phyloP scores from a whole-genome alignment of 495 filamentous ascomycete genomes.

The Penicillium argentinense region DNA sequence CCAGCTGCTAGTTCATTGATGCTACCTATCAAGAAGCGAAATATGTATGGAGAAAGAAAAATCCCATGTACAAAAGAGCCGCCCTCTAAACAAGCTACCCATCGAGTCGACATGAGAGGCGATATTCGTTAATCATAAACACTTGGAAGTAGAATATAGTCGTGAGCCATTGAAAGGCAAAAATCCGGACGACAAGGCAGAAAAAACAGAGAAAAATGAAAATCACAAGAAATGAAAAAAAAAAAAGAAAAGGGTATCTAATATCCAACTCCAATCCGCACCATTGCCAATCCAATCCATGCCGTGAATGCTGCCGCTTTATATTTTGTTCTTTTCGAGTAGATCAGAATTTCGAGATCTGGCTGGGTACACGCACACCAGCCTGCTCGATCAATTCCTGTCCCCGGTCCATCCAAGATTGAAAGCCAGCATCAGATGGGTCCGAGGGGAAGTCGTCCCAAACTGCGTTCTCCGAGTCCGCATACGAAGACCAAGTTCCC shows the following conservation, averaged over 20 bases:
- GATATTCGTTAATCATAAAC: constrained; percentile 27
- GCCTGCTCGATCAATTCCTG: constrained; percentile 45
- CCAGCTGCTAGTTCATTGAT: too few relatives aligned
- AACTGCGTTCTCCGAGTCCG: constrained; percentile 43
- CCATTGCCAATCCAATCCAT: constrained; percentile 20
- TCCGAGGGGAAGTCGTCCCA: constrained; percentile 49
- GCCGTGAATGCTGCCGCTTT: constrained; percentile 6
- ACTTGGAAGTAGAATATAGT: constrained; percentile 10
- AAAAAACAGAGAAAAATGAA: constrained; percentile 9
- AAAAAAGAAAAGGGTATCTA: constrained; percentile 38
- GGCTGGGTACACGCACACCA: constrained; percentile 42
- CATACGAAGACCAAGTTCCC: constrained; percentile 46
- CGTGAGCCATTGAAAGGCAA: constrained; percentile 17
- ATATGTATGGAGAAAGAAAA: background rate
- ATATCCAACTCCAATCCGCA: constrained; percentile 32
- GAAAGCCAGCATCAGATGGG: constrained; percentile 43
- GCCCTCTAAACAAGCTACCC: too few relatives aligned
- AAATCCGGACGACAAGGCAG: background rate
- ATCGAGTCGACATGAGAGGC: background rate
- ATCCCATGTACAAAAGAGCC: constrained; percentile 17
- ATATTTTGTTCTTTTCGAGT: background rate
- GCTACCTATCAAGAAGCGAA: too few relatives aligned
- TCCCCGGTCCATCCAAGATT: constrained; percentile 42
- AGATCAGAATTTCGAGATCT: constrained; percentile 29
- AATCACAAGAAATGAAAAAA: constrained; percentile 13